Conservation (phyloP, 306 rosid genomes). For the Vachellia pachyceras region DNA sequence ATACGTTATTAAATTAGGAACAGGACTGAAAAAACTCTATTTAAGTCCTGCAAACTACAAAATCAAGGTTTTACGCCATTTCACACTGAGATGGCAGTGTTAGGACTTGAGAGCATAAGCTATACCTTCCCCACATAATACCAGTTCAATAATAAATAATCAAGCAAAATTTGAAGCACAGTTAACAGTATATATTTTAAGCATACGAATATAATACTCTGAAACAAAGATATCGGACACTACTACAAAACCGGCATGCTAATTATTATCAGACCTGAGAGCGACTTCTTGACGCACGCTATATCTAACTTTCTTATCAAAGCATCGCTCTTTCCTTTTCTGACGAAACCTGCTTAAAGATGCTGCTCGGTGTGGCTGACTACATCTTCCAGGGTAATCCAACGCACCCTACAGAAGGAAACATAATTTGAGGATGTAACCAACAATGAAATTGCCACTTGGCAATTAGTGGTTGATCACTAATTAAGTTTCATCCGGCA, state of each 20-base stretch:
- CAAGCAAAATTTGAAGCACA: constrained; percentile 22
- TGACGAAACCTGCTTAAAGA: constrained; percentile 88
- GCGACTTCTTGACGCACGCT: constrained; percentile 97
- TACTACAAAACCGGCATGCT: constrained; percentile 18
- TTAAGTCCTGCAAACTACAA: background rate
- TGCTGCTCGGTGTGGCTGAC: constrained; percentile 86
- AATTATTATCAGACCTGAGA: constrained; percentile 70
- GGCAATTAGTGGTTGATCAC: background rate
- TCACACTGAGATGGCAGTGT: background rate
- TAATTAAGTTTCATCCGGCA: constrained; percentile 31
- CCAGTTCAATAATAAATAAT: background rate
- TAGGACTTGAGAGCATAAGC: constrained; percentile 9
- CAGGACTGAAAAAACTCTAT: background rate
- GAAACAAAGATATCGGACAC: background rate
- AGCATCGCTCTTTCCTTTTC: constrained; percentile 89
- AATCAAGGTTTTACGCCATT: constrained; percentile 1
- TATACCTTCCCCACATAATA: background rate
- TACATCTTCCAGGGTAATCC: constrained; percentile 68
- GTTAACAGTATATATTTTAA: constrained; percentile 6
- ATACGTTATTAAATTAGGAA: background rate
- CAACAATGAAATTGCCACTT: background rate
- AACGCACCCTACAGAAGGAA: constrained; percentile 50
- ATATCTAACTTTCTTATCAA: constrained; percentile 93
- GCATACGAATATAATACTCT: constrained; percentile 1
- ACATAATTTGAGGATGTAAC: constrained; percentile 25